A percentile compares a stretch with the other conserved stretches of the same genome.
Evolutionary conservation across 768 basidiomycete genomes (phyloP).

Genomic region (Pleurotus djamor): DNA sequence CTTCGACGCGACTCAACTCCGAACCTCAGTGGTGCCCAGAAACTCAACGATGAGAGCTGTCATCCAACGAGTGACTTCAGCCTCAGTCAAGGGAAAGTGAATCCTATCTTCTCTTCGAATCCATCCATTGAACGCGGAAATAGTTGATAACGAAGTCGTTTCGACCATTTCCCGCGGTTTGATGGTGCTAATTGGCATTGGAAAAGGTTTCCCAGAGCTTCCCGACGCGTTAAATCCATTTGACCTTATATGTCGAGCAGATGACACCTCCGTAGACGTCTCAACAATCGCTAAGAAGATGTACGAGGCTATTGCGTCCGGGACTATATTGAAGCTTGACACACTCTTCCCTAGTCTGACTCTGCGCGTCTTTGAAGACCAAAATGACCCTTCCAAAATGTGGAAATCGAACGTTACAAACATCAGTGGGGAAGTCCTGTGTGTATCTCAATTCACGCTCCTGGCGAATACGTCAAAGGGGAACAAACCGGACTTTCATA

Average conservation of each 20-base stretch:
- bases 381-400: slow-evolving; percentile 50
- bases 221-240: background rate
- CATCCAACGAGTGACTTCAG: slow-evolving; percentile 78
- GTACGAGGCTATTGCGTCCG: slow-evolving; percentile 34
- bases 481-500: slow-evolving; percentile 90
- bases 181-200: slow-evolving; percentile 90
- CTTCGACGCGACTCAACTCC: too few relatives aligned
- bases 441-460: slow-evolving; percentile 94
- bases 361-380: slow-evolving; percentile 72
- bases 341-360: slow-evolving; percentile 46
- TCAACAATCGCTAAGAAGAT: slow-evolving; percentile 80
- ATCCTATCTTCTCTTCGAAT: background rate
- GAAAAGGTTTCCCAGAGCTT: slow-evolving; percentile 49
- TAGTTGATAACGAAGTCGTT: slow-evolving; percentile 79
- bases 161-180: slow-evolving; percentile 83
- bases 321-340: slow-evolving; percentile 8
- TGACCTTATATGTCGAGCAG: slow-evolving; percentile 37
- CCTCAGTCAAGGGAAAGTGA: slow-evolving; percentile 75
- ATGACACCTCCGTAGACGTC: slow-evolving; percentile 79
- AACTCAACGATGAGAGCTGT: slow-evolving; percentile 70
- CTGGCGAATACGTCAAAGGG: slow-evolving; percentile 87
- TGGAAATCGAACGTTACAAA: slow-evolving; percentile 92
- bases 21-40: too few relatives aligned
- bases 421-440: slow-evolving; percentile 86
- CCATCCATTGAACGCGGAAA: background rate